These are phyloP conservation scores for Ganoderma lucidum DNA, from an alignment of 1,284 basidiomycete species.

Conservation along the genomic window DNA sequence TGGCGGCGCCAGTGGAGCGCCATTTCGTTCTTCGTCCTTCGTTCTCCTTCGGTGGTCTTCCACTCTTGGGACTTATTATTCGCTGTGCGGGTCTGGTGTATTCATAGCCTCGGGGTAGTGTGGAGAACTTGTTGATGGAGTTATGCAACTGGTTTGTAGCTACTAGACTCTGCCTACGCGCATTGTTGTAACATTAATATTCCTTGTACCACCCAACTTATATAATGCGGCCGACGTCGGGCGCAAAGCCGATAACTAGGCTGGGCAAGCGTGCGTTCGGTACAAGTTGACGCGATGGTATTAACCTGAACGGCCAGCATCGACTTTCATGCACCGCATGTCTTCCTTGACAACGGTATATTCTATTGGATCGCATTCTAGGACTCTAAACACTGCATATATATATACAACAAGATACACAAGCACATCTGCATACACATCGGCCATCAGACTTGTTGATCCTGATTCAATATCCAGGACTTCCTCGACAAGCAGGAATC, in stretches of 20 bases:
- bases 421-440: neutral
- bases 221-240: neutral
- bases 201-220: neutral
- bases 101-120: neutral
- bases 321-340: neutral
- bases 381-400: neutral
- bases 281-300: neutral
- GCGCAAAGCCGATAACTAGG: neutral
- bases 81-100: neutral
- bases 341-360: neutral
- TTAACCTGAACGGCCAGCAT: neutral
- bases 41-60: neutral
- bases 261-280: no score
- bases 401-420: neutral
- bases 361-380: neutral
- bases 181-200: conserved; percentile 1
- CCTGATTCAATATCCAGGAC: neutral
- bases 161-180: neutral
- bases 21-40: neutral
- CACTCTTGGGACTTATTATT: neutral
- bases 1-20: neutral
- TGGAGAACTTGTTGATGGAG: neutral
- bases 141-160: conserved; percentile 6
- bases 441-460: neutral
- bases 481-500: neutral